Percentiles rank a stretch among this genome's conserved stretches.
Evolutionary conservation across 306 rosid genomes (phyloP).

Genomic region (Cicer chorassanicum): DNA sequence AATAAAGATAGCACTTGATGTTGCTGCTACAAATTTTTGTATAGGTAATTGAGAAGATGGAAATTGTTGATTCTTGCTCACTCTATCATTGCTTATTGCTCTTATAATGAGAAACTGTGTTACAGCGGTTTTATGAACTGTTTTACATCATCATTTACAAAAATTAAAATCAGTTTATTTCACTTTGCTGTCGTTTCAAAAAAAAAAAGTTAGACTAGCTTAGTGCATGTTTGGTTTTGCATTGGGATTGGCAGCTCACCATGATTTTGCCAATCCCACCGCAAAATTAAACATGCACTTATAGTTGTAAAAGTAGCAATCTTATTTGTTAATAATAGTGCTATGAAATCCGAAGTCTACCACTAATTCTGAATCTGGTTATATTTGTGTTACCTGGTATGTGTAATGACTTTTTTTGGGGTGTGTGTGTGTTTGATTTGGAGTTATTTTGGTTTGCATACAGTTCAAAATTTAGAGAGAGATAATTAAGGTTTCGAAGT

Average conservation of each 20-base stretch:
- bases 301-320: constrained; percentile 3
- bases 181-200: constrained; percentile 6
- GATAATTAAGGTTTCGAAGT: constrained; percentile 19
- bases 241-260: no score
- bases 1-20: constrained; percentile 87
- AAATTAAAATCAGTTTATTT: constrained; percentile 14
- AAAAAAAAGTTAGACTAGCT: not conserved
- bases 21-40: constrained; percentile 86
- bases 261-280: no score
- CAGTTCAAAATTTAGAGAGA: not conserved
- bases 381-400: constrained; percentile 1
- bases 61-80: constrained; percentile 23
- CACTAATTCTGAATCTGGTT: constrained; percentile 9
- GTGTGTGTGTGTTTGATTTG: not conserved
- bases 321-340: constrained; percentile 13
- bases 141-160: constrained; percentile 1
- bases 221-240: not conserved
- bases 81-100: constrained; percentile 33
- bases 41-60: constrained; percentile 63
- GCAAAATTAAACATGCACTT: no score
- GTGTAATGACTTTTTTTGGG: not conserved
- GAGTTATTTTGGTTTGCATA: not conserved
- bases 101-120: constrained; percentile 34
- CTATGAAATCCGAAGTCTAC: not conserved
- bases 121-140: constrained; percentile 2